Evolutionary conservation across 2,329 filamentous ascomycete genomes (phyloP).

Genomic region (Monosporascus sp.): DNA sequence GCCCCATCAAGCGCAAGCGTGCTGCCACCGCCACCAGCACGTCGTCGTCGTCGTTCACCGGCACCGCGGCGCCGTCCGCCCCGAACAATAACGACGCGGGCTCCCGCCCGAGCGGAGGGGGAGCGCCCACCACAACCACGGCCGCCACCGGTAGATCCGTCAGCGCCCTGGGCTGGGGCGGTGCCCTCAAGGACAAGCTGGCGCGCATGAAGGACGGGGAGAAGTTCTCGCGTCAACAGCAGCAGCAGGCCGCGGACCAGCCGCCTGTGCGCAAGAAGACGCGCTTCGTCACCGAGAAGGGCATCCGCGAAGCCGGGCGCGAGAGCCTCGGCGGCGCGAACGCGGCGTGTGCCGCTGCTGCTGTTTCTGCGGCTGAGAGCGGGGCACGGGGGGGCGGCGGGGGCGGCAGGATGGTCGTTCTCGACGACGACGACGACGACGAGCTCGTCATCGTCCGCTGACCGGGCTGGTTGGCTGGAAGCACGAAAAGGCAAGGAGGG

Average conservation of each 20-base stretch:
- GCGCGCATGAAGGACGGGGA: conserved; percentile 58
- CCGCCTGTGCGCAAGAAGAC: conserved; percentile 65
- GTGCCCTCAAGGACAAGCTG: conserved; percentile 49
- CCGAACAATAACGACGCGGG: not conserved
- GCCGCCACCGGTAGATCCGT: not conserved
- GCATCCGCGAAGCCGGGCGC: conserved; percentile 70
- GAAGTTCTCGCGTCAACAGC: conserved; percentile 29
- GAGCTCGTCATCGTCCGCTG: conserved; percentile 36
- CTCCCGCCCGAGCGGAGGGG: not conserved
- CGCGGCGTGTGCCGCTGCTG: not conserved
- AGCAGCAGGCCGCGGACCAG: conserved; percentile 9
- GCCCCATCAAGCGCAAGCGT: conserved; percentile 58
- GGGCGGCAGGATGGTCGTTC: conserved; percentile 11
- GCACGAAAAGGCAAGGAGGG: no score
- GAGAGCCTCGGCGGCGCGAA: conserved; percentile 61
- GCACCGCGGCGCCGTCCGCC: not conserved
- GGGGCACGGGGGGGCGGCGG: not conserved
- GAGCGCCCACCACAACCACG: conserved; percentile 2
- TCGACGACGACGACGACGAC: conserved; percentile 33
- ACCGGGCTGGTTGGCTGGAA: not conserved
- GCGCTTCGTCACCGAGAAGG: conserved; percentile 72
- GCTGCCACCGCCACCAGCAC: conserved; percentile 36
- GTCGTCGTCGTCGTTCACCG: conserved; percentile 6
- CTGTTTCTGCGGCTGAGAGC: not conserved
- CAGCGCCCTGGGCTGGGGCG: conserved; percentile 50